Base-by-base conservation (phyloP, 1,139 yeast genomes). In the Saccharomyces hybrid region DNA sequence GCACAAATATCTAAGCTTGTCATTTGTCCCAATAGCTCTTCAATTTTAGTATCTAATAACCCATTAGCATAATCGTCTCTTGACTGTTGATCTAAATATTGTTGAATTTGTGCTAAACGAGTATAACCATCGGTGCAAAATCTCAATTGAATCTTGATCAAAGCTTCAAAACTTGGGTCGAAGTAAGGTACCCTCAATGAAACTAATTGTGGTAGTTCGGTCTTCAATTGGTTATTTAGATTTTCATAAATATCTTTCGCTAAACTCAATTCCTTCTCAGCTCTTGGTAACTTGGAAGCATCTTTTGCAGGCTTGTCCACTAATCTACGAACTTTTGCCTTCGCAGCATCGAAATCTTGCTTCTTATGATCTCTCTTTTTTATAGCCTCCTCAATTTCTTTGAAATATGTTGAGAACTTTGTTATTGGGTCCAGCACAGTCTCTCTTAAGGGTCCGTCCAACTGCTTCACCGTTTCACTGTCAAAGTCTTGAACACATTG, bases 41-140 rank as follows among this genome's bases (percentile, higher is more conserved):
- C 96, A 55, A 93, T 90, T 68, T 82, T 82, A 46, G 85, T 83
- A 68, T 95, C 99, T 65, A 93, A 78, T 56, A 83, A 76, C 19
- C 99, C 99, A 63, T 88, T 90, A 16, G 98, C 96, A 67, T 95
- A 93, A 55, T 93, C 97, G 60, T 93, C 98, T 68, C 99, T 79
- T 16, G 95, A 86, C 46, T 79, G 77, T 57, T 88, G 95, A 63
- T 91, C 97, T 65, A 93, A 75, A 67, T 89, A 89, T 72, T 93
- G 97, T 72, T 93, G 99, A 34, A 93, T 87, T 72, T 93, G 98
- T 0, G 99, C 98, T 64, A 93, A 75, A 62, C 98, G 79, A 3
- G 97, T 86, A 71, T 93, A 93, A 5, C 97, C 95, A 68, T 93
- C 99, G 3, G 97, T 89, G 75, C 98, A 93, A 74, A 91, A 93